Conservation (phyloP, 441 rosid species). For the Eruca vesicaria region DNA sequence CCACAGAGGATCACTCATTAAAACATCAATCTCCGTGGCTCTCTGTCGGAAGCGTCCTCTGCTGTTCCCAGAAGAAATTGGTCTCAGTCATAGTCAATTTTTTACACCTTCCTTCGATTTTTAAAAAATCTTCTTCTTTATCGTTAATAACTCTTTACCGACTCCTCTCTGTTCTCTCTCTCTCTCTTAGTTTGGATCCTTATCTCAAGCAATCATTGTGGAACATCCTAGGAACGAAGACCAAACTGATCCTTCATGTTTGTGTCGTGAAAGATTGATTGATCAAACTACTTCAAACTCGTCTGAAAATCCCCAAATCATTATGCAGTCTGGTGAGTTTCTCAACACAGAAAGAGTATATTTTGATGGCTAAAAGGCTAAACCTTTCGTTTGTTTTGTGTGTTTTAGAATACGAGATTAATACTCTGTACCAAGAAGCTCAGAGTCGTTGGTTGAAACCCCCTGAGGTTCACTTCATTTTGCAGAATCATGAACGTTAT, state of each 20-base stretch:
- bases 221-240: not conserved
- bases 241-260: conserved; percentile 19
- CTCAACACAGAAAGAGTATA: not conserved
- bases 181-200: too few species aligned
- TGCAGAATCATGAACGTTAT: conserved; percentile 70
- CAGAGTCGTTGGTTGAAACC: conserved; percentile 89
- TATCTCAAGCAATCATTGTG: not conserved
- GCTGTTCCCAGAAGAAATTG: not conserved
- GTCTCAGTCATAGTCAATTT: not conserved
- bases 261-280: not conserved
- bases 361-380: not conserved
- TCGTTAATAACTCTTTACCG: too few species aligned
- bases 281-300: not conserved
- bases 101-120: not conserved
- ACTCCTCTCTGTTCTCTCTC: too few species aligned
- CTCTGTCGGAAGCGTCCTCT: not conserved
- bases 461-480: conserved; percentile 66
- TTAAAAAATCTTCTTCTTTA: too few species aligned
- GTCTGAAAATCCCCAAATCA: not conserved
- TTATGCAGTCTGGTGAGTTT: conserved; percentile 33
- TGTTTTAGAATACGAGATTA: conserved; percentile 59
- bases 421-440: conserved; percentile 62
- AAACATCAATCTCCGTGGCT: not conserved
- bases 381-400: conserved; percentile 8
- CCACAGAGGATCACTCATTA: not conserved